Percentiles rank a stretch among this genome's conserved stretches.
Conservation (phyloP, 495 filamentous ascomycete species). For the Chaetomidium leptoderma region DNA sequence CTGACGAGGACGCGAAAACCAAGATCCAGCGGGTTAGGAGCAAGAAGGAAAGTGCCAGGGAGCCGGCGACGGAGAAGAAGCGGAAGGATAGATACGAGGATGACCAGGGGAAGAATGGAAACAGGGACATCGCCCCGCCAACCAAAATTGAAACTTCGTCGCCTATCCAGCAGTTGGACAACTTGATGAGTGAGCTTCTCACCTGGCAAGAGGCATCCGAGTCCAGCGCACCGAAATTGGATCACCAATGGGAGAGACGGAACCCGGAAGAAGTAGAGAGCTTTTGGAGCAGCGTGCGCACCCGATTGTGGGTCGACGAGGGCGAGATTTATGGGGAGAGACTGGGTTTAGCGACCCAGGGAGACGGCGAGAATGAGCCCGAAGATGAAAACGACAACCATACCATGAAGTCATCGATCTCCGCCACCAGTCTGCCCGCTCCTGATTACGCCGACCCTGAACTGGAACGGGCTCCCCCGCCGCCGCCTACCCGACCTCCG, state of each 20-base stretch:
- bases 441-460: neutral
- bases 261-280: slow-evolving; percentile 10
- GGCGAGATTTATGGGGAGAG: slow-evolving; percentile 12
- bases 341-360: neutral
- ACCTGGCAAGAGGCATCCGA: neutral
- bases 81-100: neutral
- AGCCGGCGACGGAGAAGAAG: neutral
- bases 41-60: neutral
- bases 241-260: neutral
- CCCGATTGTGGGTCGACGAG: slow-evolving; percentile 22
- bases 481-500: neutral
- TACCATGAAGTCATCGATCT: neutral
- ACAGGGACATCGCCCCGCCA: neutral
- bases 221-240: neutral
- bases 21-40: neutral
- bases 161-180: neutral
- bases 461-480: neutral
- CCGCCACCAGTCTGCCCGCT: neutral
- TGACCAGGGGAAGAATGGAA: neutral
- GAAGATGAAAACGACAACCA: neutral
- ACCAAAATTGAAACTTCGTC: neutral
- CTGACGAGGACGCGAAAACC: slow-evolving; percentile 1
- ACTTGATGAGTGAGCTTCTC: slow-evolving; percentile 4
- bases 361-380: neutral
- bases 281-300: slow-evolving; percentile 23